Evolutionary conservation across 228 moss, liverwort and hornwort genomes (phyloP).

Genomic region (Sphagnum magellanicum): DNA sequence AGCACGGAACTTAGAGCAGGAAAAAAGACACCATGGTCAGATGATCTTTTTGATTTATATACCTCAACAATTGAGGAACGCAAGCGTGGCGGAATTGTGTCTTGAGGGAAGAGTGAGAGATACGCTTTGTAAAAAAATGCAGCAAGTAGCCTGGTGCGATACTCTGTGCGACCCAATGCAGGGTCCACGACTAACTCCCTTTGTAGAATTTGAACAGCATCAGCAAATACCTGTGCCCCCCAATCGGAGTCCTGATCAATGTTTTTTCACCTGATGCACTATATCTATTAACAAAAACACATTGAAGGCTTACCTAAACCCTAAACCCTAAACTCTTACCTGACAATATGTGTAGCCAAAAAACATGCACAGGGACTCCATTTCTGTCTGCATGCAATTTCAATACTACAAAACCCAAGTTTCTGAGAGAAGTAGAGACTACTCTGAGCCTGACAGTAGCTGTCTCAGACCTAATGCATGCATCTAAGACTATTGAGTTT

Average conservation of each 20-base stretch:
- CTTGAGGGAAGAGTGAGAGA: constrained; percentile 58
- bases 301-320: no score
- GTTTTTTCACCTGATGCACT: no score
- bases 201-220: constrained; percentile 41
- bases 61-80: constrained; percentile 58
- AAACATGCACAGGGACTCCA: no score
- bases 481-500: no score
- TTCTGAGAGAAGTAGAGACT: no score
- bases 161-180: constrained; percentile 43
- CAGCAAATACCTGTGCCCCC: constrained; percentile 38
- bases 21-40: neutral
- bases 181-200: constrained; percentile 52
- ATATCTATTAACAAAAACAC: no score
- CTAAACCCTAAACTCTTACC: no score
- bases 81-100: constrained; percentile 44
- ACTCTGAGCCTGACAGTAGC: no score
- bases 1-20: neutral
- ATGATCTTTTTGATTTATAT: neutral
- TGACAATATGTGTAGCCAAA: no score
- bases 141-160: constrained; percentile 48
- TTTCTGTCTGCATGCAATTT: no score
- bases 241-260: neutral
- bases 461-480: no score
- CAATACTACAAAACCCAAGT: no score
- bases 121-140: constrained; percentile 76